Conservation (phyloP, 108 stramenopile species). For the Schizochytrium sp. region DNA sequence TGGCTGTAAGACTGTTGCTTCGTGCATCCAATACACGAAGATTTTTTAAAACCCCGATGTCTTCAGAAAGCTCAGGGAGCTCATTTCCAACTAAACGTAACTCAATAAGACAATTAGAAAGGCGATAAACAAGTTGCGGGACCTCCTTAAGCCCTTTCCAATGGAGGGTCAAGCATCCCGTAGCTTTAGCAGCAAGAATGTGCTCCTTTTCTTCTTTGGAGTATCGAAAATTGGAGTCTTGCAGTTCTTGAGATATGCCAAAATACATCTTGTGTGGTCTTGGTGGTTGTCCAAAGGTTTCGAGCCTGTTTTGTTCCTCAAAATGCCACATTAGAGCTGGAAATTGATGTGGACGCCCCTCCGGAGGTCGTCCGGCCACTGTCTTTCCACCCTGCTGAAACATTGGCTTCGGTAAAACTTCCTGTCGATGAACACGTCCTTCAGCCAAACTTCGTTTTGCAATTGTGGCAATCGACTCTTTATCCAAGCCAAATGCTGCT, state of each 20-base stretch:
- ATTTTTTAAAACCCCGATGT: background rate
- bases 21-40: constrained; percentile 33
- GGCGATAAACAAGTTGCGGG: background rate
- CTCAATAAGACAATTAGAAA: background rate
- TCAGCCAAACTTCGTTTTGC: background rate
- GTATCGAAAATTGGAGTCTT: background rate
- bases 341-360: background rate
- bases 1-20: constrained; percentile 14
- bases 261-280: background rate
- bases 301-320: constrained; percentile 23
- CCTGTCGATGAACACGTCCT: constrained; percentile 3
- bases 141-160: constrained; percentile 18
- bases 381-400: background rate
- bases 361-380: constrained; percentile 3
- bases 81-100: constrained; percentile 34
- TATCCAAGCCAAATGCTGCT: background rate
- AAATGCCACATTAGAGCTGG: constrained; percentile 53
- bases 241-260: constrained; percentile 37
- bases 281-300: background rate
- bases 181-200: constrained; percentile 14
- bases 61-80: background rate
- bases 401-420: background rate
- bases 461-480: constrained; percentile 4
- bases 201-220: background rate
- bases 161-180: background rate